phyloP scores from a whole-genome alignment of 371 early-diverging fungal species.

The Syncephalis plumigaleata region DNA sequence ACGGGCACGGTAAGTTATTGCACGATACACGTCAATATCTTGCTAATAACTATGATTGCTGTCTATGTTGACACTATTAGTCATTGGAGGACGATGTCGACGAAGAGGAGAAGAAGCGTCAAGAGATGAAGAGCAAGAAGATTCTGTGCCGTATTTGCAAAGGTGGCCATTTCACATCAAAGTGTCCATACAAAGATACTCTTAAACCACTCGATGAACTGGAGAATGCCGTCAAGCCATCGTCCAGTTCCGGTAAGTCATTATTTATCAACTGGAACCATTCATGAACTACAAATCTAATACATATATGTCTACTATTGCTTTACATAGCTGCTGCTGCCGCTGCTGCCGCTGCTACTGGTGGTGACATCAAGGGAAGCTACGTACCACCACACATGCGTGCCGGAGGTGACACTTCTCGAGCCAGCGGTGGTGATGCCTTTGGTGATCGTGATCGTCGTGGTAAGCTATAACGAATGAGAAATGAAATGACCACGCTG shows the following conservation, averaged over 20 bases:
- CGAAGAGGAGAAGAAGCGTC: slow-evolving; percentile 8
- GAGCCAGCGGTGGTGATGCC: slow-evolving; percentile 13
- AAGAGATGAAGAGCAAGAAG: slow-evolving; percentile 42
- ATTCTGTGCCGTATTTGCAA: slow-evolving; percentile 94
- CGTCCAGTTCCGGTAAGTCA: slow-evolving; percentile 12
- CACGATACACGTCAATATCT: not conserved
- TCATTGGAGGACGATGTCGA: slow-evolving; percentile 3
- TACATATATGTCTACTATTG: too few relatives aligned
- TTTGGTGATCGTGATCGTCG: slow-evolving; percentile 7
- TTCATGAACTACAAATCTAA: not conserved
- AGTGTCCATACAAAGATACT: slow-evolving; percentile 96
- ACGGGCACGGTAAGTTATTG: slow-evolving; percentile 15
- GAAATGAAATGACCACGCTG: too few relatives aligned
- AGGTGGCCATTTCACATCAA: slow-evolving; percentile 88
- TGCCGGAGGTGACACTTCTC: slow-evolving; percentile 24
- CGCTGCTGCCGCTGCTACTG: slow-evolving; percentile 8
- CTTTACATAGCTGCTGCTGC: slow-evolving; percentile 12
- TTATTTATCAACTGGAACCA: not conserved
- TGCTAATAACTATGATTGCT: too few relatives aligned
- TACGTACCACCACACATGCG: slow-evolving; percentile 80
- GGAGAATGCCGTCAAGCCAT: not conserved
- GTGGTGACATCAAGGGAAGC: slow-evolving; percentile 23
- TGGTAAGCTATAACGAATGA: slow-evolving; percentile 2
- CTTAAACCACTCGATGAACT: slow-evolving; percentile 48
- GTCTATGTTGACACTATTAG: not conserved